Evolutionary conservation across 1,284 basidiomycete species (phyloP).

Genomic region (Rhodotorula sp.): DNA sequence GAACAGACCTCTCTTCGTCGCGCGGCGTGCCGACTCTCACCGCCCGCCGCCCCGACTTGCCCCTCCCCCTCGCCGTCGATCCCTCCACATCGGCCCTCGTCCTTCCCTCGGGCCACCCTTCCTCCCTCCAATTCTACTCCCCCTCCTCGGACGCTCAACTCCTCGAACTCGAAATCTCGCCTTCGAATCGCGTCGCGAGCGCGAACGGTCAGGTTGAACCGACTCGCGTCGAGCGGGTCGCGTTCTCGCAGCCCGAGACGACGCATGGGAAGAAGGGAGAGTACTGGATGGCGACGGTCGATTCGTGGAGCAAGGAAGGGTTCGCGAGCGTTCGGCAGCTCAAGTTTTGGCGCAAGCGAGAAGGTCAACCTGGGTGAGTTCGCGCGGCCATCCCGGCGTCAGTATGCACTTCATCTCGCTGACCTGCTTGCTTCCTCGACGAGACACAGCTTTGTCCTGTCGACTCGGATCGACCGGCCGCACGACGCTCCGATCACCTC

Average conservation of each 20-base stretch:
- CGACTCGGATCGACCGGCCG: slow-evolving; percentile 86
- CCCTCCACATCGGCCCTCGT: slow-evolving; percentile 62
- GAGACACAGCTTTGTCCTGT: slow-evolving; percentile 54
- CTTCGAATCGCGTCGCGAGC: slow-evolving; percentile 82
- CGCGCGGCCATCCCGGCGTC: slow-evolving; percentile 23
- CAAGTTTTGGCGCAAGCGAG: slow-evolving; percentile 82
- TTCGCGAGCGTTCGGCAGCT: slow-evolving; percentile 68
- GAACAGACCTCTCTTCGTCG: slow-evolving; percentile 43
- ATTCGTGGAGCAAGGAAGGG: slow-evolving; percentile 63
- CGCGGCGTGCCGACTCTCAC: not conserved
- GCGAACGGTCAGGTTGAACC: slow-evolving; percentile 75
- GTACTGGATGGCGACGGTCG: slow-evolving; percentile 88
- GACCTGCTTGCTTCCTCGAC: too few species aligned
- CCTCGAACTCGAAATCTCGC: slow-evolving; percentile 87
- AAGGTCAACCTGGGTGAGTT: slow-evolving; percentile 55
- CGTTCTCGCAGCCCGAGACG: slow-evolving; percentile 58
- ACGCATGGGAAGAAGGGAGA: slow-evolving; percentile 48
- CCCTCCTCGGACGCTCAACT: slow-evolving; percentile 68
- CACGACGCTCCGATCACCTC: slow-evolving; percentile 72
- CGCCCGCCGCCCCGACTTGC: slow-evolving; percentile 2
- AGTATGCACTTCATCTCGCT: not conserved
- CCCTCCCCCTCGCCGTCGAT: slow-evolving; percentile 69
- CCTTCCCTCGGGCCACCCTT: slow-evolving; percentile 89
- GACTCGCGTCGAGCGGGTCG: slow-evolving; percentile 69
- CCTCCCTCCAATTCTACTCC: slow-evolving; percentile 88